Base-by-base conservation (phyloP, 1,139 yeast genomes). In the Lodderomyces metapsilosis region DNA sequence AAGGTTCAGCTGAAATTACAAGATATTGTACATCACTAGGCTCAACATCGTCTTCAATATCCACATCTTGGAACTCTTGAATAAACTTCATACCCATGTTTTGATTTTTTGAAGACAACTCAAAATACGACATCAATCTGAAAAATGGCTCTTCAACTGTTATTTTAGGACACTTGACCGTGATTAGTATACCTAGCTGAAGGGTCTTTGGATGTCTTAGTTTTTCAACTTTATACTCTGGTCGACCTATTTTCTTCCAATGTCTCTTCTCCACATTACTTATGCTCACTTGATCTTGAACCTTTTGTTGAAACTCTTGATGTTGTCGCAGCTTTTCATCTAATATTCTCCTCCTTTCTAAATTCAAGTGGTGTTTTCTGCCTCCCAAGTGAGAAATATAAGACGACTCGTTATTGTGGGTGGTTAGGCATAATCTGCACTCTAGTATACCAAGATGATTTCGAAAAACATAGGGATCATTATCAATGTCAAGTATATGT, bases 301-400 rank as follows among this genome's bases (percentile, higher is more conserved):
- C 25, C 22, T 31, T 37, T 15, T 22, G 40, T 13, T 39, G 43
- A n/a, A 27, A 23, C 9, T 23, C 22, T n/a, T 36, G 36, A 17
- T 34, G 38, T 23, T 32, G 32, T 5, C 21, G 45, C 36, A 54
- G 50, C 45, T 61, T 66, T 44, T 70, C 77, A 47, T 76, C 80
- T 40, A 61, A 51, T 32, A 66, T 61, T 37, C 77, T 66, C 42
- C 95, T 66, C 43, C 78, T 72, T 50, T 82, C 84, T 35, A 88
- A 65, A 50, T 82, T 84, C 50, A 80, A 59, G 55, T 79, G 85
- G 58, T 88, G 96, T 58, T 83, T 84, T 46, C 77, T 72, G 3
- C 95, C 96, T 37, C 88, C 85, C 3, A 89, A 73, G 54, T 88
- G 96, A 1, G 89, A 74, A 13, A 88, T 67, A 54, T 86, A 88